A percentile compares a stretch with the other conserved stretches of the same genome.
phyloP scores from a whole-genome alignment of 345 rosid genomes.

The Bruguiera gymnorhiza region DNA sequence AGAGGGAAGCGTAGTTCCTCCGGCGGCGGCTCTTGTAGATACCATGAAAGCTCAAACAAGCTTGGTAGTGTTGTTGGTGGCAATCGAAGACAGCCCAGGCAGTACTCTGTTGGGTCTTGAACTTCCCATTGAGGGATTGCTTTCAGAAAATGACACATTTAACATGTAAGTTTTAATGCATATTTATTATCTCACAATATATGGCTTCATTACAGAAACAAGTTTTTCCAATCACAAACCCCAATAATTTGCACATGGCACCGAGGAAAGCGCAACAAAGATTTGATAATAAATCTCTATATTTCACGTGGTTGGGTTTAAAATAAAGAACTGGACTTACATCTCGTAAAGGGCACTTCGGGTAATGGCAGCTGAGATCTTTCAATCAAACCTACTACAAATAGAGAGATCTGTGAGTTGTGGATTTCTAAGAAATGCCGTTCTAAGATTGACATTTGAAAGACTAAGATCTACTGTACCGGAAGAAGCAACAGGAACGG shows the following conservation, averaged over 20 bases:
- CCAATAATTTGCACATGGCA: too few species aligned
- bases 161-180: background rate
- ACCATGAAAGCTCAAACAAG: conserved; percentile 77
- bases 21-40: conserved; percentile 85
- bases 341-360: conserved; percentile 50
- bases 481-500: conserved; percentile 23
- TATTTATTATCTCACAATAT: background rate
- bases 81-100: conserved; percentile 54
- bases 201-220: too few species aligned
- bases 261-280: background rate
- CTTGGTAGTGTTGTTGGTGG: conserved; percentile 61
- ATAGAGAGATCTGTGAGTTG: conserved; percentile 12
- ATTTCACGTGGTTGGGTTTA: background rate
- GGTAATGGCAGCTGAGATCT: conserved; percentile 55
- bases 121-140: conserved; percentile 64
- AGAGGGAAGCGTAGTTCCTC: conserved; percentile 79
- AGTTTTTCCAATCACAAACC: too few species aligned
- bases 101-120: conserved; percentile 89
- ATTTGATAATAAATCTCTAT: background rate
- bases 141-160: conserved; percentile 18
- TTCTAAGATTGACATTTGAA: background rate
- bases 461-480: conserved; percentile 30
- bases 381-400: conserved; percentile 45
- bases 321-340: conserved; percentile 31
- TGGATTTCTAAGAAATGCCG: conserved; percentile 23